These are phyloP conservation scores for Fraxinus platypoda DNA, from an alignment of 305 asterid species.

Conservation along the genomic window DNA sequence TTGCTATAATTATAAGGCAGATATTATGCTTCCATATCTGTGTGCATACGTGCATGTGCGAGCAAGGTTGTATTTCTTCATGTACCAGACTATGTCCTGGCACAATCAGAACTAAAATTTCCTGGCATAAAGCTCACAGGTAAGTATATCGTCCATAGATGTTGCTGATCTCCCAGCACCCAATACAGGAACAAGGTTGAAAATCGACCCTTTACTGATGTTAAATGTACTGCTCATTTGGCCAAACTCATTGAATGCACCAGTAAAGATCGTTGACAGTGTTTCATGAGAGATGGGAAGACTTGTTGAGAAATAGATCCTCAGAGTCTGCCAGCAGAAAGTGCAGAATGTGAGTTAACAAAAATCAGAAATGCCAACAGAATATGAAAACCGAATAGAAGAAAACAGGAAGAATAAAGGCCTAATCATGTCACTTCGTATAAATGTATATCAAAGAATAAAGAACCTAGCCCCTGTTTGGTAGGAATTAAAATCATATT, in stretches of 20 bases:
- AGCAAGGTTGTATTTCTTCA: not conserved
- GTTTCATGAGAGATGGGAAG: constrained; percentile 40
- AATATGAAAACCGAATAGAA: not conserved
- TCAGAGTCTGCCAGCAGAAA: constrained; percentile 54
- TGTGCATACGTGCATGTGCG: too few species aligned
- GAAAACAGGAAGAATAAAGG: not conserved
- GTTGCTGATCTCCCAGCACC: constrained; percentile 66
- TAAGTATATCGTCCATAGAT: constrained; percentile 56
- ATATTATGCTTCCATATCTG: not conserved
- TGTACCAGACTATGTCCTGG: not conserved
- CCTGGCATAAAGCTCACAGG: constrained; percentile 75
- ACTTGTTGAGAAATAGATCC: constrained; percentile 56
- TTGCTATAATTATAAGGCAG: not conserved
- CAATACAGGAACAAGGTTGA: constrained; percentile 73
- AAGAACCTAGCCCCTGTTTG: not conserved
- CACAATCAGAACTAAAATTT: constrained; percentile 35
- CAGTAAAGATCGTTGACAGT: constrained; percentile 46
- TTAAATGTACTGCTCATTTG: constrained; percentile 41
- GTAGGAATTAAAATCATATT: too few species aligned
- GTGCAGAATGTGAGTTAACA: constrained; percentile 5
- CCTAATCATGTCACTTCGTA: not conserved
- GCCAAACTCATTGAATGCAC: constrained; percentile 52
- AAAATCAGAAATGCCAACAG: not conserved
- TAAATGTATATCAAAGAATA: not conserved
- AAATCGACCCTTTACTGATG: constrained; percentile 33